A percentile compares a stretch with the other conserved stretches of the same genome.
Evolutionary conservation across 805 yeast genomes (phyloP).

Genomic region (Kodamaea hsintzibuensis): DNA sequence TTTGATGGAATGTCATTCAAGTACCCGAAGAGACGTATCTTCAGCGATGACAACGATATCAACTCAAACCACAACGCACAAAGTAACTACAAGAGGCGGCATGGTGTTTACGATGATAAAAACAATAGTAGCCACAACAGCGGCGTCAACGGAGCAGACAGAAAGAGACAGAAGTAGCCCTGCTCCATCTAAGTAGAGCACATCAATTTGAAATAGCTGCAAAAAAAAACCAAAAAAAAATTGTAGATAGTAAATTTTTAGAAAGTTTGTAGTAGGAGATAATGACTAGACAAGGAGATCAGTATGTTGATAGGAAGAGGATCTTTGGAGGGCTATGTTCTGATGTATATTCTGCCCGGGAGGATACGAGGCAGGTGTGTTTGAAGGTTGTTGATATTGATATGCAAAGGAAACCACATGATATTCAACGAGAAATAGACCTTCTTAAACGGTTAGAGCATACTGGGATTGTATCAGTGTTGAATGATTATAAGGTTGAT

Average conservation of each 20-base stretch:
- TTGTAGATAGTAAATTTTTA: not conserved
- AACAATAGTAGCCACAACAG: conserved; percentile 14
- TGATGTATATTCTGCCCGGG: conserved; percentile 29
- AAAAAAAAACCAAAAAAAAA: not conserved
- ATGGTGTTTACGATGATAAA: conserved; percentile 18
- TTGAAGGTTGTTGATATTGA: conserved; percentile 42
- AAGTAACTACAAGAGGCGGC: conserved; percentile 26
- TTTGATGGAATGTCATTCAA: conserved; percentile 72
- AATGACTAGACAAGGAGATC: not conserved
- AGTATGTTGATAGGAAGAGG: conserved; percentile 20
- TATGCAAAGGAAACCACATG: conserved; percentile 37
- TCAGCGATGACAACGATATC: conserved; percentile 84
- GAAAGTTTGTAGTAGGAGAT: not conserved
- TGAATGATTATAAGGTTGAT: conserved; percentile 21
- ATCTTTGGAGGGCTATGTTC: conserved; percentile 38
- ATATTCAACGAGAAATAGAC: conserved; percentile 30
- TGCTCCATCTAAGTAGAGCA: no score
- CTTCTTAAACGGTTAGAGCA: conserved; percentile 24
- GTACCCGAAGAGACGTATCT: conserved; percentile 86
- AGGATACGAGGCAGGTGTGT: conserved; percentile 12
- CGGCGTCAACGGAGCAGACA: conserved; percentile 15
- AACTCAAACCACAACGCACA: conserved; percentile 29
- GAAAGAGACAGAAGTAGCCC: conserved; percentile 28
- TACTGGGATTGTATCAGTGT: conserved; percentile 17
- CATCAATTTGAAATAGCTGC: conserved; percentile 6